Evolutionary conservation across 306 rosid species (phyloP).

Genomic region (Calophaca sinica): DNA sequence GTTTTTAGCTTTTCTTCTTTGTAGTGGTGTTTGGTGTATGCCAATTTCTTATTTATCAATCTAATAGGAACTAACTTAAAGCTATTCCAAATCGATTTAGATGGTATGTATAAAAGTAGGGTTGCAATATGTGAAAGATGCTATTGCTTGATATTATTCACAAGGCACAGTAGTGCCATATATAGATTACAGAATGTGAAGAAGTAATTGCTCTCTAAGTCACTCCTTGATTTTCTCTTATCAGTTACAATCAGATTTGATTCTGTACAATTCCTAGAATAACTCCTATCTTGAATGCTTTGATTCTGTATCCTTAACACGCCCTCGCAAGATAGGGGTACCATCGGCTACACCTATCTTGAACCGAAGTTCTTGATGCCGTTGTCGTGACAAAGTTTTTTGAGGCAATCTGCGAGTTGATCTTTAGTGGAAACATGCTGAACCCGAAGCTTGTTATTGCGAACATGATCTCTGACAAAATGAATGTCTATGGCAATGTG

Average conservation of each 20-base stretch:
- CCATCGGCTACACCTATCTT: too few species aligned
- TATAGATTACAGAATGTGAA: neutral
- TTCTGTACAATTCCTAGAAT: neutral
- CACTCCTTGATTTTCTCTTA: neutral
- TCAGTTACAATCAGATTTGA: neutral
- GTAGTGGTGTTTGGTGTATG: slow-evolving; percentile 29
- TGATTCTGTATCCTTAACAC: neutral
- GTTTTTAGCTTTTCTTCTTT: slow-evolving; percentile 12
- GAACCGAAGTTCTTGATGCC: too few species aligned
- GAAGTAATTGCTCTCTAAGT: neutral
- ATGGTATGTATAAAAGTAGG: too few species aligned
- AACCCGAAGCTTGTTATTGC: too few species aligned
- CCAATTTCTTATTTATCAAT: neutral
- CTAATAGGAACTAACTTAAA: slow-evolving; percentile 17
- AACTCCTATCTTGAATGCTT: neutral
- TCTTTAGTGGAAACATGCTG: too few species aligned
- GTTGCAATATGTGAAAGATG: neutral
- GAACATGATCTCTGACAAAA: too few species aligned
- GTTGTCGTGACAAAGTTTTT: too few species aligned
- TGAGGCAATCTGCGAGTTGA: too few species aligned
- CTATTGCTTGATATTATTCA: neutral
- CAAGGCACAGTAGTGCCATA: neutral
- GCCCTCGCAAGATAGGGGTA: too few species aligned
- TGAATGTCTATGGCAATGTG: too few species aligned
- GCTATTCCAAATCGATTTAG: neutral